phyloP scores from a whole-genome alignment of 2,329 filamentous ascomycete species.

The Fusarium beomiforme region DNA sequence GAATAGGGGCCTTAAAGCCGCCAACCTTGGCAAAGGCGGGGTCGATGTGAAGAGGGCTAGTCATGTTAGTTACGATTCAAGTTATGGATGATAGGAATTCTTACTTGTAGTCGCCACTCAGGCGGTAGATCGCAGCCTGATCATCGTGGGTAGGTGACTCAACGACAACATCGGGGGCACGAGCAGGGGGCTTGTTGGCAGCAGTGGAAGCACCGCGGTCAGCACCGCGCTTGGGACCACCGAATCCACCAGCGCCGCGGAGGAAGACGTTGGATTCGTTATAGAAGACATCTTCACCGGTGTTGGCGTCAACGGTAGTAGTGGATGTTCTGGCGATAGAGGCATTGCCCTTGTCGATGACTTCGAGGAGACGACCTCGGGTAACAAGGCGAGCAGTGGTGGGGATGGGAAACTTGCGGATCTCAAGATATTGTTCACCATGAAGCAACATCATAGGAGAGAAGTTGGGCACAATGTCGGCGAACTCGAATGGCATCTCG shows the following conservation, averaged over 20 bases:
- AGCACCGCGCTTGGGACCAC: constrained; percentile 78
- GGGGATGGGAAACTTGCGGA: constrained; percentile 90
- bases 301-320: constrained; percentile 85
- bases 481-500: constrained; percentile 79
- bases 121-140: constrained; percentile 91
- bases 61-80: neutral
- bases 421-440: constrained; percentile 97
- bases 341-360: constrained; percentile 93
- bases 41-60: constrained; percentile 88
- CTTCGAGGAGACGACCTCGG: constrained; percentile 85
- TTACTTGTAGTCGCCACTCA: constrained; percentile 91
- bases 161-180: constrained; percentile 81
- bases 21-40: constrained; percentile 93
- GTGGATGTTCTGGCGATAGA: constrained; percentile 83
- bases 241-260: constrained; percentile 89
- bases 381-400: constrained; percentile 82
- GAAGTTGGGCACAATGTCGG: constrained; percentile 93
- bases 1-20: constrained; percentile 92
- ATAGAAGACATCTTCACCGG: constrained; percentile 93
- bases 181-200: constrained; percentile 79
- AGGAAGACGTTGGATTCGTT: constrained; percentile 96
- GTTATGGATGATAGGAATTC: constrained; percentile 27
- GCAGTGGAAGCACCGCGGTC: constrained; percentile 85
- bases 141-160: constrained; percentile 89
- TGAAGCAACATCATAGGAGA: constrained; percentile 98